phyloP scores from a whole-genome alignment of 2,329 filamentous ascomycete species.

The Sporothrix inflata region DNA sequence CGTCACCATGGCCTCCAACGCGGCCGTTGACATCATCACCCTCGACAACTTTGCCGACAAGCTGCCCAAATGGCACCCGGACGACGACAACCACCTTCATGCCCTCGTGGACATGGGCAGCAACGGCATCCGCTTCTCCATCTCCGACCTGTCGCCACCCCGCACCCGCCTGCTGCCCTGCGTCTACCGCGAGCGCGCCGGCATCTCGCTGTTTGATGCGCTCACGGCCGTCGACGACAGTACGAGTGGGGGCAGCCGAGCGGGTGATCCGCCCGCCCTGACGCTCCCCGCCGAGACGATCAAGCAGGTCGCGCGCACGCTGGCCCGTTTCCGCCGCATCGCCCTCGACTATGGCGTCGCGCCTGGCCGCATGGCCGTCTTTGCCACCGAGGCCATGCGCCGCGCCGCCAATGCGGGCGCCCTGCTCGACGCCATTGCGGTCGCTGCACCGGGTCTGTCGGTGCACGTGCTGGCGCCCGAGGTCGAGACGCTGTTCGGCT shows the following conservation, averaged over 20 bases:
- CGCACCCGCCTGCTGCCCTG: constrained; percentile 74
- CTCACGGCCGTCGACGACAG: constrained; percentile 48
- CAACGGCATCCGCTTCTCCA: constrained; percentile 92
- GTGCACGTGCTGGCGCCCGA: constrained; percentile 76
- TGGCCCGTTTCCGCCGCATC: constrained; percentile 72
- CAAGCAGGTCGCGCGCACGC: constrained; percentile 63
- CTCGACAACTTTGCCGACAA: constrained; percentile 55
- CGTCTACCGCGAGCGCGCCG: constrained; percentile 75
- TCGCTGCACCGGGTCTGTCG: constrained; percentile 63
- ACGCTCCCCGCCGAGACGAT: constrained; percentile 62
- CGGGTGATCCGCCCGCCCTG: constrained; percentile 29
- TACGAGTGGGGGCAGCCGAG: constrained; percentile 21
- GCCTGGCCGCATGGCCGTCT: constrained; percentile 66
- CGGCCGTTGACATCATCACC: constrained; percentile 48
- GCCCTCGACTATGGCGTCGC: constrained; percentile 71
- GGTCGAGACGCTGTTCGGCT: constrained; percentile 81
- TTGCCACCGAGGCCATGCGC: constrained; percentile 89
- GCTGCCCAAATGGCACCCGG: constrained; percentile 54
- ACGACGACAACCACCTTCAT: constrained; percentile 54
- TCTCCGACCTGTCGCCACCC: constrained; percentile 76
- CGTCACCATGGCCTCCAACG: constrained; percentile 30
- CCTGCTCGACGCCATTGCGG: constrained; percentile 67
- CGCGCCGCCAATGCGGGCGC: constrained; percentile 73
- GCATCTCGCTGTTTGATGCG: constrained; percentile 87
- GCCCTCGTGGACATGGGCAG: constrained; percentile 68